Conservation (phyloP, 2,329 filamentous ascomycete genomes). For the Pseudocercospora macadamiae region DNA sequence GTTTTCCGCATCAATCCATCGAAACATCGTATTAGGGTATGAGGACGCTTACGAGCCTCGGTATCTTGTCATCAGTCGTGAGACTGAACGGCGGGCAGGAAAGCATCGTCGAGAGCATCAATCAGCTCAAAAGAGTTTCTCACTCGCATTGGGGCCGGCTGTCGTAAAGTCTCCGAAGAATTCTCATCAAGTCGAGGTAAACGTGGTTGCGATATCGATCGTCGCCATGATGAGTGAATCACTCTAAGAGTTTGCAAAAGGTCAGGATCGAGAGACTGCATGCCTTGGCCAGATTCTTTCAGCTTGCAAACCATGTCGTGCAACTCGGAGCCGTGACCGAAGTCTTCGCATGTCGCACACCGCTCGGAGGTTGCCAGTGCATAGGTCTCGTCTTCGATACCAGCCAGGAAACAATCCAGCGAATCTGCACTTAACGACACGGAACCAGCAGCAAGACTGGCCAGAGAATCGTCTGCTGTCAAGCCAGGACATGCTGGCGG, state of each 20-base stretch:
- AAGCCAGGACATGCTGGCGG: too few relatives aligned
- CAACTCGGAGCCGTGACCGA: too few relatives aligned
- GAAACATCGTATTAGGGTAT: not conserved
- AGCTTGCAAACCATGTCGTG: conserved; percentile 4
- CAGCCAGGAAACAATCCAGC: not conserved
- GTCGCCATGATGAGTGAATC: not conserved
- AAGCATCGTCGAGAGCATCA: conserved; percentile 11
- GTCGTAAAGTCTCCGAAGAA: too few relatives aligned
- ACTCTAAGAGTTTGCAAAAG: conserved; percentile 8
- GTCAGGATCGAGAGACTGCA: not conserved
- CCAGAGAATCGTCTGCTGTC: too few relatives aligned
- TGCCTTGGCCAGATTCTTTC: conserved; percentile 9
- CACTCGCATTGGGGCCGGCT: not conserved
- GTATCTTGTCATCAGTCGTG: not conserved
- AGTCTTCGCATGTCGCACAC: too few relatives aligned
- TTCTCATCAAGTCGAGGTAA: too few relatives aligned
- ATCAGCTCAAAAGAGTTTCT: conserved; percentile 10
- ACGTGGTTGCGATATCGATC: not conserved
- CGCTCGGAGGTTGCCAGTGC: too few relatives aligned
- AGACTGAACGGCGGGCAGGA: conserved; percentile 1
- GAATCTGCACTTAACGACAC: not conserved
- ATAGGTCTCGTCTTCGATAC: not conserved
- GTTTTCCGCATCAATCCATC: not conserved
- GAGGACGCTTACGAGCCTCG: not conserved
- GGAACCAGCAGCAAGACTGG: not conserved